phyloP scores from a whole-genome alignment of 805 yeast species.

The Kazachstania psychrophila region DNA sequence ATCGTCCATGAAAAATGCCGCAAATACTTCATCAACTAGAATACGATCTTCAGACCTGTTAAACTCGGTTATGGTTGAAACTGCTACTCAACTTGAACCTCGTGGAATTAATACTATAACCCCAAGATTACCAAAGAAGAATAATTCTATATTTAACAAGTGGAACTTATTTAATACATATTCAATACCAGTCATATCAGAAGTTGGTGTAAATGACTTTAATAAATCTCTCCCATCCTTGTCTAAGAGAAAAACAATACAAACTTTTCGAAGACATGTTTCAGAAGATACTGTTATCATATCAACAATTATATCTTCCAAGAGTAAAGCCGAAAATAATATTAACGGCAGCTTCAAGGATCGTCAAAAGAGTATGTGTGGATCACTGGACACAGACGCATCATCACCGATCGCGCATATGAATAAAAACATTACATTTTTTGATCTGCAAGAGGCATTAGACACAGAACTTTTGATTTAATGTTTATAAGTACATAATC shows the following conservation, averaged over 20 bases:
- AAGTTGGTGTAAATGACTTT: slow-evolving; percentile 1
- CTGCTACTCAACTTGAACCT: background rate
- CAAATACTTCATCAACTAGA: background rate
- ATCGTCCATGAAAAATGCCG: background rate
- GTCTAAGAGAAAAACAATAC: background rate
- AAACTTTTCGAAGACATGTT: slow-evolving; percentile 1
- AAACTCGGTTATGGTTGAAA: slow-evolving; percentile 4
- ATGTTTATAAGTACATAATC: too few species aligned
- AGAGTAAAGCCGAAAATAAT: background rate
- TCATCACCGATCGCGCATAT: too few species aligned
- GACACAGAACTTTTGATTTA: slow-evolving; percentile 21
- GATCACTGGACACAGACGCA: too few species aligned
- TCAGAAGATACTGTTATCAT: slow-evolving; percentile 4
- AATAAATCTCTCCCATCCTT: background rate
- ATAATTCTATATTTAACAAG: slow-evolving; percentile 11
- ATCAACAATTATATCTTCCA: slow-evolving; percentile 4
- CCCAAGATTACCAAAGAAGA: background rate
- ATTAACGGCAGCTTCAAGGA: too few species aligned
- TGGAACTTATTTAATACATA: slow-evolving; percentile 13
- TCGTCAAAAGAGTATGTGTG: too few species aligned
- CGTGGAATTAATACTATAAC: background rate
- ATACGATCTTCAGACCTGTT: slow-evolving; percentile 11
- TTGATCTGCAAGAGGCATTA: slow-evolving; percentile 25
- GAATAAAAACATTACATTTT: slow-evolving; percentile 14
- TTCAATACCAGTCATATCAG: slow-evolving; percentile 5